Conservation (phyloP, 148 eudicot genomes). For the Vaccinium vitisidaea region DNA sequence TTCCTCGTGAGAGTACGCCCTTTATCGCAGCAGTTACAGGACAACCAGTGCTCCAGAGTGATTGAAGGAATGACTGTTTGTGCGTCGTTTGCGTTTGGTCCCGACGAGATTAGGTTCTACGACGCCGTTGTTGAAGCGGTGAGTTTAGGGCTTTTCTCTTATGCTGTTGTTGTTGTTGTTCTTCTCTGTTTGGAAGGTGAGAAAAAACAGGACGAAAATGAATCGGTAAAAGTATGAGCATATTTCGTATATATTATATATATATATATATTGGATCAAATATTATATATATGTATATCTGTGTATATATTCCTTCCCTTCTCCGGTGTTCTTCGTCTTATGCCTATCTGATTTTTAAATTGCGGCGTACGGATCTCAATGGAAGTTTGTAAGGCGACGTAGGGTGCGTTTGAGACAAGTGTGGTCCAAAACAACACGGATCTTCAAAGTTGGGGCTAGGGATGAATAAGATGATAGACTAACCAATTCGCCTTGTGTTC, state of each 20-base stretch:
- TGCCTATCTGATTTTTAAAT: not conserved
- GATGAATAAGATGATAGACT: too few species aligned
- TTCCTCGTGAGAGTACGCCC: conserved; percentile 37
- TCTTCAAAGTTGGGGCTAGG: not conserved
- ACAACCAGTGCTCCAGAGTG: conserved; percentile 35
- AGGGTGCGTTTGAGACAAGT: not conserved
- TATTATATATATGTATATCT: too few species aligned
- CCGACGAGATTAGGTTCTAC: conserved; percentile 37
- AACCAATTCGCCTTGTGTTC: too few species aligned
- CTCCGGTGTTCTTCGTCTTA: not conserved
- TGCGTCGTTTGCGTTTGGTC: conserved; percentile 20
- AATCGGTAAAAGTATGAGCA: not conserved
- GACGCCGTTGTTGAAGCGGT: conserved; percentile 64
- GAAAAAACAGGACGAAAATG: not conserved
- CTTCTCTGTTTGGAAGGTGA: not conserved
- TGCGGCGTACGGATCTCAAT: not conserved
- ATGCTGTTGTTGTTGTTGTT: not conserved
- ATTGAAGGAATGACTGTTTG: conserved; percentile 40
- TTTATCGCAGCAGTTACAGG: conserved; percentile 45
- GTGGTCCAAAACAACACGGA: not conserved
- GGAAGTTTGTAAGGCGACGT: not conserved
- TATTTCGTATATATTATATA: too few species aligned
- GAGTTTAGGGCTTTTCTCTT: conserved; percentile 11
- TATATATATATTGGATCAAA: too few species aligned
- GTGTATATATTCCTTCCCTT: too few species aligned